Percentiles rank a stretch among this genome's conserved stretches.
phyloP scores from a whole-genome alignment of 306 rosid species.

The Mucuna pruriens region DNA sequence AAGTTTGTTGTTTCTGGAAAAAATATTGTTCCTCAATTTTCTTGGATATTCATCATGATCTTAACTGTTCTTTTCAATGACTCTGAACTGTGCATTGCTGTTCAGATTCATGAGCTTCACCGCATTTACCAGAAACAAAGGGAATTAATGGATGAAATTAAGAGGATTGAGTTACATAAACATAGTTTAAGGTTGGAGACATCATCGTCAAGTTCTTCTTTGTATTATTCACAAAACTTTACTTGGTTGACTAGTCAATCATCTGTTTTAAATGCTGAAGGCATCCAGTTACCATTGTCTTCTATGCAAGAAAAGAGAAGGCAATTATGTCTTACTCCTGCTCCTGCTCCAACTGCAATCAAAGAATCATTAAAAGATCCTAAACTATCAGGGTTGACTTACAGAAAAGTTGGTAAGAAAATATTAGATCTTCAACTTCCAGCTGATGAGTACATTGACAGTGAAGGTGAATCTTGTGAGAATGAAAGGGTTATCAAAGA shows the following conservation, averaged over 20 bases:
- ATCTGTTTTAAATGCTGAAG: constrained; percentile 43
- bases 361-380: constrained; percentile 43
- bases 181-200: constrained; percentile 44
- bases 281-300: constrained; percentile 42
- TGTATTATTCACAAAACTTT: constrained; percentile 37
- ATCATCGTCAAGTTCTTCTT: constrained; percentile 49
- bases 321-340: constrained; percentile 33
- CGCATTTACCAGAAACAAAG: constrained; percentile 77
- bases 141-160: constrained; percentile 68
- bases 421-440: constrained; percentile 85
- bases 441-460: constrained; percentile 66
- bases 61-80: neutral
- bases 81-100: constrained; percentile 28
- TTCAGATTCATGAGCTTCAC: constrained; percentile 88
- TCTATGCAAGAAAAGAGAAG: constrained; percentile 48
- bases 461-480: constrained; percentile 50
- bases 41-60: constrained; percentile 15
- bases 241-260: constrained; percentile 51
- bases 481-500: constrained; percentile 44
- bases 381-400: constrained; percentile 44
- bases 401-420: constrained; percentile 63
- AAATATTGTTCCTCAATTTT: constrained; percentile 22
- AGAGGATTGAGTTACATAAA: constrained; percentile 49
- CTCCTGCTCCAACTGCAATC: constrained; percentile 33
- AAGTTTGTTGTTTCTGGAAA: constrained; percentile 20